Percentiles rank a stretch among this genome's conserved stretches.
Evolutionary conservation across 2,329 filamentous ascomycete genomes (phyloP).

Genomic region (Aspergillus viridinutans): DNA sequence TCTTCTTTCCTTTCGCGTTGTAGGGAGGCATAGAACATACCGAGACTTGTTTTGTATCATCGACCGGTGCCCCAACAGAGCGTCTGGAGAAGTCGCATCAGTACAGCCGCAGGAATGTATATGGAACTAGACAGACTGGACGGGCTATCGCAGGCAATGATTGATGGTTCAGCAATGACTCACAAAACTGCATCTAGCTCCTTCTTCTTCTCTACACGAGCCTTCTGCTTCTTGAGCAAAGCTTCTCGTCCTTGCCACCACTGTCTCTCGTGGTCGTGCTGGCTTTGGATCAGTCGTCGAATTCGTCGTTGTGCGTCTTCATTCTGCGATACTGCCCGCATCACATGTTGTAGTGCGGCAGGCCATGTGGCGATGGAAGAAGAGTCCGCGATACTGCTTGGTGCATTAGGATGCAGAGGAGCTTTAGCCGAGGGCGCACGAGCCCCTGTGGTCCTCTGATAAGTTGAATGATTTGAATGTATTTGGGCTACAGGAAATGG

Average conservation of each 20-base stretch:
- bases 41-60: slow-evolving; percentile 26
- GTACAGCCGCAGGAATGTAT: not conserved
- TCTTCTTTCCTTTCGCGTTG: not conserved
- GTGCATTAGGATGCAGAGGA: not conserved
- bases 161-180: slow-evolving; percentile 18
- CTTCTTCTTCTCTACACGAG: slow-evolving; percentile 50
- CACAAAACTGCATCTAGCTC: slow-evolving; percentile 54
- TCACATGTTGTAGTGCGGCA: slow-evolving; percentile 48
- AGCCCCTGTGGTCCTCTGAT: not conserved
- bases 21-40: slow-evolving; percentile 19
- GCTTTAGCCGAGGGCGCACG: slow-evolving; percentile 5
- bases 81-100: slow-evolving; percentile 28
- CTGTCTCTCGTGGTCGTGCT: slow-evolving; percentile 59
- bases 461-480: not conserved
- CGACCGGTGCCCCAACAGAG: slow-evolving; percentile 43
- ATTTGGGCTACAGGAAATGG: not conserved
- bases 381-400: slow-evolving; percentile 29
- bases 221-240: slow-evolving; percentile 49
- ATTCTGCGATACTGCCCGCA: slow-evolving; percentile 45
- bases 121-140: not conserved
- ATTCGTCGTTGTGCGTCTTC: slow-evolving; percentile 45
- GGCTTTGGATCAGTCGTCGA: slow-evolving; percentile 57
- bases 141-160: not conserved
- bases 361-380: slow-evolving; percentile 51
- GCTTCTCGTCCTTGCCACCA: slow-evolving; percentile 55